These are phyloP conservation scores for Phyllosticta citribraziliensis DNA, from an alignment of 2,329 filamentous ascomycete genomes.

Conservation along the genomic window DNA sequence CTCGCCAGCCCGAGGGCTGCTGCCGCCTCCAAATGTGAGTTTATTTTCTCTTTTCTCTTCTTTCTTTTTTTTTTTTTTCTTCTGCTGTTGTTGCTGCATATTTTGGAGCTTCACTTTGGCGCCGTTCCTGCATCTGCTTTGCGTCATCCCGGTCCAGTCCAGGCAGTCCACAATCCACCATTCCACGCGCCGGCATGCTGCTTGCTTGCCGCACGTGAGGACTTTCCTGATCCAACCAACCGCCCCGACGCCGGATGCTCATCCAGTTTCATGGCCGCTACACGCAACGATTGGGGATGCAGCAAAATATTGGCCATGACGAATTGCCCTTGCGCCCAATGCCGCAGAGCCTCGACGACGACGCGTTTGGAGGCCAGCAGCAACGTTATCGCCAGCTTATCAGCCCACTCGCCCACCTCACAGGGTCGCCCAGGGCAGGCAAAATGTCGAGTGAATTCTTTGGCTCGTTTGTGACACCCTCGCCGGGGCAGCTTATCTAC, in stretches of 20 bases:
- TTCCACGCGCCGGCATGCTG: neutral
- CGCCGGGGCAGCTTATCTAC: neutral
- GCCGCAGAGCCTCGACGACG: neutral
- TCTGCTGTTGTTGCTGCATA: neutral
- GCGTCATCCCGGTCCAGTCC: neutral
- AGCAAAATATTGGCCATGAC: neutral
- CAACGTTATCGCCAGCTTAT: neutral
- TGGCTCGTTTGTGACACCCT: neutral
- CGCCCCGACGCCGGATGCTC: neutral
- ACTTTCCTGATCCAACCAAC: neutral
- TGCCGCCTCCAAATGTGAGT: neutral
- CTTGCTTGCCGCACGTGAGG: neutral
- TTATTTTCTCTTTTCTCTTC: neutral
- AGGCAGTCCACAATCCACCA: neutral
- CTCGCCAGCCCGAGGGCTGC: neutral
- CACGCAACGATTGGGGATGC: neutral
- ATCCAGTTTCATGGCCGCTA: neutral
- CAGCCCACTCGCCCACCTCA: neutral
- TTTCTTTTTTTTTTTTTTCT: neutral
- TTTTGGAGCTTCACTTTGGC: neutral
- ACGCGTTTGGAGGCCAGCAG: neutral
- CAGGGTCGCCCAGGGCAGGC: neutral
- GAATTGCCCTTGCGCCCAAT: neutral
- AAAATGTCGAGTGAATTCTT: neutral
- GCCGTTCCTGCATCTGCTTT: neutral